Base-by-base conservation (phyloP, 2,329 filamentous ascomycete species). In the Ilyonectria robusta region DNA sequence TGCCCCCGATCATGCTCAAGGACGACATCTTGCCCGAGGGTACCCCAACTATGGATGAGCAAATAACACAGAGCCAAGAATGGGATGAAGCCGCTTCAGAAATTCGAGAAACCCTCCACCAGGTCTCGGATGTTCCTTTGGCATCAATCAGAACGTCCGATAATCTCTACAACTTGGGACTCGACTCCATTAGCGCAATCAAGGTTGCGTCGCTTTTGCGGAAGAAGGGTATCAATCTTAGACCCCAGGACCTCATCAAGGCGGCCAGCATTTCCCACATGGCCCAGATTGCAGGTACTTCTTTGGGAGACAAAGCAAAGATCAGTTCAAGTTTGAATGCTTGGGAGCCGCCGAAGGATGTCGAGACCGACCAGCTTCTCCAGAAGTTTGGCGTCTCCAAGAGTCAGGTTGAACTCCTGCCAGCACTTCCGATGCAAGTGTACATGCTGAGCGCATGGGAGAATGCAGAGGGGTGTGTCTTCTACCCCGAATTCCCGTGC, bases 181-280 rank as follows among this genome's bases (percentile, higher is more conserved):
- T 98, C 1, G 95, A 98, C 78, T 98, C 95, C 0, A 97, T 98
- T 78, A 95, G 92, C 70, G 92, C 94, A 1, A 96, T 98, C 82
- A 97, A 96, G 75, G 90, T 94, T 4, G 89, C 91, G 9, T 87
- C 91, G 0, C 83, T 94, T 8, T 82, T 98, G 4, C 90, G 89
- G 47, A 92, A 88, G 71, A 81, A 85, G 47, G 88, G 85, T 0
- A 80, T 97, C 8, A 79, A 82, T 13, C 78, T 97, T 1, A 86
- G 86, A 37, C 92, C 95, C 3, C 91, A 92, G 47, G 88, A 93
- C 44, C 88, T 97, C 74, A 81, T 97, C 3, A 88, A 84, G 66
- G 89, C 91, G 1, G 84, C 86, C 4, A 94, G 89, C 0, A 84
- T 97, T 23, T 76, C 81, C 2, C 86, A 89, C 1, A 94, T 97